These are phyloP conservation scores for Cronartium quercuum DNA, from an alignment of 1,284 basidiomycete genomes.

Conservation along the genomic window DNA sequence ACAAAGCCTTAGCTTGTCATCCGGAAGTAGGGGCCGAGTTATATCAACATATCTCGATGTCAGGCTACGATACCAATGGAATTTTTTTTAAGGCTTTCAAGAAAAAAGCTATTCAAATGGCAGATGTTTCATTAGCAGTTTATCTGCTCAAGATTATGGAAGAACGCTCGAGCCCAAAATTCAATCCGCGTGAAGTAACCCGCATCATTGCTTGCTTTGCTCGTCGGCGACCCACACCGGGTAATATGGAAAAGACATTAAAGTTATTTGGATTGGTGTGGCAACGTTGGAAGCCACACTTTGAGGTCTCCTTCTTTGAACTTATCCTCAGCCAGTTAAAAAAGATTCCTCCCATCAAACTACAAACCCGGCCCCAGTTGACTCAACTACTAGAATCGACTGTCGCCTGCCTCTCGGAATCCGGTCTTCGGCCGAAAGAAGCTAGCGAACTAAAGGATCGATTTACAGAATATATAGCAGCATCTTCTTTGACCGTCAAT, in stretches of 20 bases:
- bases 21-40: conserved; percentile 32
- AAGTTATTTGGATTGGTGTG: conserved; percentile 15
- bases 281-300: conserved; percentile 4
- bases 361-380: conserved; percentile 2
- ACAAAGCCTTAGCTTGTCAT: conserved; percentile 9
- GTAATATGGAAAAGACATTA: conserved; percentile 16
- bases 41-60: conserved; percentile 30
- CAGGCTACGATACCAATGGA: conserved; percentile 17
- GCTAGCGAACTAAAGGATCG: background rate
- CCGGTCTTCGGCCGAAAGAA: background rate
- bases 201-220: conserved; percentile 12
- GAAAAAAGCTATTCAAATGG: conserved; percentile 31
- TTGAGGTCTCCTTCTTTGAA: conserved; percentile 1
- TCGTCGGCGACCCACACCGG: background rate
- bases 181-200: background rate
- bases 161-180: background rate
- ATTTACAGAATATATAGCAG: conserved; percentile 2
- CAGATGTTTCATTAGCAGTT: conserved; percentile 10
- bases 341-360: conserved; percentile 9
- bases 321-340: conserved; percentile 3
- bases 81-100: conserved; percentile 16
- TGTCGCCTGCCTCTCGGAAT: background rate
- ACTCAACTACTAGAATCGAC: background rate
- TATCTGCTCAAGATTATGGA: conserved; percentile 22
- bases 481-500: background rate